phyloP scores from a whole-genome alignment of 2,329 filamentous ascomycete genomes.

The Xylaria arbuscula region DNA sequence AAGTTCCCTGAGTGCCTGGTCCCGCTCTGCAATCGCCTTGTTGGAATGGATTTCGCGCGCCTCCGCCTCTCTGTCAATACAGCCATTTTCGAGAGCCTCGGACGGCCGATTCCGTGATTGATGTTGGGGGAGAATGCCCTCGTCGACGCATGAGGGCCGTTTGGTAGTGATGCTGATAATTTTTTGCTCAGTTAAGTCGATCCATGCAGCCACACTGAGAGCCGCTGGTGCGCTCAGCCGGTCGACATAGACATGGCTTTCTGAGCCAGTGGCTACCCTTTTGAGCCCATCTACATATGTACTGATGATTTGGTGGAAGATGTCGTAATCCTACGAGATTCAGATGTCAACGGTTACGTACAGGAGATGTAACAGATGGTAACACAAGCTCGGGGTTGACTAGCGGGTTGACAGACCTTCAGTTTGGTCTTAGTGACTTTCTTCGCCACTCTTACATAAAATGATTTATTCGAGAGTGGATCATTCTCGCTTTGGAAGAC shows the following conservation, averaged over 20 bases:
- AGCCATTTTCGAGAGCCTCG: neutral
- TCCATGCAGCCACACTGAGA: constrained; percentile 19
- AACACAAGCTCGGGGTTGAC: neutral
- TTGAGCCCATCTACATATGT: constrained; percentile 19
- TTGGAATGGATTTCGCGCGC: neutral
- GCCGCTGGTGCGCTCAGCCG: constrained; percentile 10
- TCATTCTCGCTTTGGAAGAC: constrained; percentile 10
- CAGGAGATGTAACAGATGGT: neutral
- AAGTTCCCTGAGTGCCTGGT: constrained; percentile 2
- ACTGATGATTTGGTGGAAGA: constrained; percentile 13
- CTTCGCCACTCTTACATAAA: constrained; percentile 18
- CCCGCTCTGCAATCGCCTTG: constrained; percentile 6
- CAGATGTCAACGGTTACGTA: neutral
- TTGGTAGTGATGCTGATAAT: constrained; percentile 24
- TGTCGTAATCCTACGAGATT: neutral
- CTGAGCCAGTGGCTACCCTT: constrained; percentile 5
- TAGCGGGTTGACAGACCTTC: constrained; percentile 14
- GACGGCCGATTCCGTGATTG: constrained; percentile 2
- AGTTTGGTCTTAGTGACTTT: constrained; percentile 8
- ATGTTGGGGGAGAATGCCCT: neutral
- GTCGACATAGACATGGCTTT: constrained; percentile 8
- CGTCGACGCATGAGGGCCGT: neutral
- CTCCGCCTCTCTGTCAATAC: neutral
- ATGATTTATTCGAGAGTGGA: neutral
- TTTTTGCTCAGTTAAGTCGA: constrained; percentile 13